A percentile compares a stretch with the other conserved stretches of the same genome.
Evolutionary conservation across 768 basidiomycete genomes (phyloP).

Genomic region (Leccinum pellstonianum): DNA sequence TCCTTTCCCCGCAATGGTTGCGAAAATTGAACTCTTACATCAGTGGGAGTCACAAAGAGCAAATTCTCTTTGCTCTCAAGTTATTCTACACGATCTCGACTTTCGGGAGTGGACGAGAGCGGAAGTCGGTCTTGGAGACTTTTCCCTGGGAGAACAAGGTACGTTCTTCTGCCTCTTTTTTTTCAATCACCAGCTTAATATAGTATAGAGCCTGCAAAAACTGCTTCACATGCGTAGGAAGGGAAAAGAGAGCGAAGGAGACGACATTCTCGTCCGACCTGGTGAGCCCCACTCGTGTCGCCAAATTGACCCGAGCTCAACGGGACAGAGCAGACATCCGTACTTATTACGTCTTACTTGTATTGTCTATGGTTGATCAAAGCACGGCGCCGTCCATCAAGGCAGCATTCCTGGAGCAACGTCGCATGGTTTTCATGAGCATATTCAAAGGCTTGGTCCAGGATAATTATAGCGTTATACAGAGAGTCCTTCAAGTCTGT

Average conservation of each 20-base stretch:
- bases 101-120: conserved; percentile 67
- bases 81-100: conserved; percentile 58
- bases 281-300: conserved; percentile 38
- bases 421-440: conserved; percentile 57
- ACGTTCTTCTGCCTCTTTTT: conserved; percentile 2
- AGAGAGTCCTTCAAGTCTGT: conserved; percentile 66
- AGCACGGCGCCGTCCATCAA: conserved; percentile 53
- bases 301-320: not conserved
- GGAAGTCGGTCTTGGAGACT: conserved; percentile 57
- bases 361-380: conserved; percentile 67
- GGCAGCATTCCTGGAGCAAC: conserved; percentile 66
- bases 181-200: conserved; percentile 4
- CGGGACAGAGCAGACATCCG: conserved; percentile 61
- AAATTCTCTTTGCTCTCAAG: conserved; percentile 64
- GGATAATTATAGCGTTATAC: conserved; percentile 61
- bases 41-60: conserved; percentile 59
- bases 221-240: conserved; percentile 70
- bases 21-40: conserved; percentile 63
- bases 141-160: conserved; percentile 85
- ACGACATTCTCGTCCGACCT: conserved; percentile 50
- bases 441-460: conserved; percentile 73
- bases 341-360: conserved; percentile 68
- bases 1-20: conserved; percentile 56
- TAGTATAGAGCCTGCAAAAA: conserved; percentile 57
- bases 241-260: conserved; percentile 39